Evolutionary conservation across 306 rosid species (phyloP), one percentile per base, ranked within the genome.

Genomic region (Malus sylvestris): DNA sequence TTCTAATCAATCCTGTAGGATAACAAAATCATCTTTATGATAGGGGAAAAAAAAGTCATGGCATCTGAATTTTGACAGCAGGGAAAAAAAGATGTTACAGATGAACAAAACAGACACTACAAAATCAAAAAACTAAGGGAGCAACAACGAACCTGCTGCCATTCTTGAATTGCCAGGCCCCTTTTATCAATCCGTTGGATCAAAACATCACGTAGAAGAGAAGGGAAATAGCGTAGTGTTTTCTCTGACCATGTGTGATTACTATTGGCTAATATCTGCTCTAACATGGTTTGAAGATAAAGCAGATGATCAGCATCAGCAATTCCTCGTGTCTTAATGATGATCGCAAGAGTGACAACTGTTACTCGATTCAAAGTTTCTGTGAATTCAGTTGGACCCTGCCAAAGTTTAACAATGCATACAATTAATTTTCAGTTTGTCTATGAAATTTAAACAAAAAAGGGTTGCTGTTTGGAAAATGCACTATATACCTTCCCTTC

Each of bases 311-410:
- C 99, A 58, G 97, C 97, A 77, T 92, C 99, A n/a, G 97, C 90
- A 85, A 95, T 86, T 83, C 99, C 99, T 46, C 97, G 92, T 67
- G 99, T 95, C 81, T 92, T 95, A 76, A 95, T 89, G 80, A 93
- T 90, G 83, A 95, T 90, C 14, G 99, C 97, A 82, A 92, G 97
- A 76, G 93, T 95, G 80, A 95, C 77, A 33, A 95, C 89, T 60
- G 97, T 86, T 70, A 81, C 75, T 71, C 99, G 91, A 85, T 92
- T 95, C 80, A 95, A 67, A 66, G 99, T 95, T 88, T 95, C 97
- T 2, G 97, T 89, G 80, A 95, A 92, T 73, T 95, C 99, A 9
- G 97, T 90, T 63, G 99, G 97, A 70, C 99, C 99, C 99, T 95
- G 76, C 85, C 66, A 82, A 78, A 79, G 68, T 76, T 73, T 80